A percentile compares a stretch with the other conserved stretches of the same genome.
Evolutionary conservation across 805 yeast genomes (phyloP).

Genomic region (Metschnikowia kofuensis): DNA sequence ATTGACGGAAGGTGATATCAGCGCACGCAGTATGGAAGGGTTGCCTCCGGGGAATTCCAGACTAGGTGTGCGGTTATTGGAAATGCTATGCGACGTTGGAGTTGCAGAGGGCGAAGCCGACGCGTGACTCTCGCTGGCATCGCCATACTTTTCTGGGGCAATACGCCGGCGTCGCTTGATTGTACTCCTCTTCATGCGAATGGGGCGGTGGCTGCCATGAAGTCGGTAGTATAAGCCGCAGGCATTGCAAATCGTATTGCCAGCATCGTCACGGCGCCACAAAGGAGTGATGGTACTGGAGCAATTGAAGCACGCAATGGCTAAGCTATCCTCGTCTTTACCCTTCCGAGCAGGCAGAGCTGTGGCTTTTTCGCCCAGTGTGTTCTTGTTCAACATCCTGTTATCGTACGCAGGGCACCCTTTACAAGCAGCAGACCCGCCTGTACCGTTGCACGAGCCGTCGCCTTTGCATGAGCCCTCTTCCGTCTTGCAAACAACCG

Average conservation of each 20-base stretch:
- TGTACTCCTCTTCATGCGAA: slow-evolving; percentile 65
- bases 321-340: slow-evolving; percentile 41
- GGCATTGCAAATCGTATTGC: slow-evolving; percentile 85
- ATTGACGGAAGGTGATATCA: neutral
- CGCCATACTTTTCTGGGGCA: slow-evolving; percentile 5
- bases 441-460: slow-evolving; percentile 84
- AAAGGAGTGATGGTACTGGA: slow-evolving; percentile 82
- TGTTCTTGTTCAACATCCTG: slow-evolving; percentile 40
- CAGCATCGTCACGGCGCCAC: slow-evolving; percentile 81
- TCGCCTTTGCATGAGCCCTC: slow-evolving; percentile 69
- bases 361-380: slow-evolving; percentile 7
- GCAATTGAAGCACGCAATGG: slow-evolving; percentile 80
- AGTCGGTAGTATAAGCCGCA: slow-evolving; percentile 77
- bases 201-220: slow-evolving; percentile 77
- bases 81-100: neutral
- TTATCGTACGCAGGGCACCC: slow-evolving; percentile 85
- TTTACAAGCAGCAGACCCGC: slow-evolving; percentile 74
- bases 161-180: slow-evolving; percentile 71
- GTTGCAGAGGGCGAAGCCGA: slow-evolving; percentile 1
- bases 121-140: neutral
- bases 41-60: neutral
- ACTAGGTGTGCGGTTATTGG: neutral
- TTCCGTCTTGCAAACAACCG: slow-evolving; percentile 40
- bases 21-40: neutral
- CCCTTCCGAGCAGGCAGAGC: slow-evolving; percentile 10